Conservation (phyloP, 768 basidiomycete species). For the Cubamyces sp. region DNA sequence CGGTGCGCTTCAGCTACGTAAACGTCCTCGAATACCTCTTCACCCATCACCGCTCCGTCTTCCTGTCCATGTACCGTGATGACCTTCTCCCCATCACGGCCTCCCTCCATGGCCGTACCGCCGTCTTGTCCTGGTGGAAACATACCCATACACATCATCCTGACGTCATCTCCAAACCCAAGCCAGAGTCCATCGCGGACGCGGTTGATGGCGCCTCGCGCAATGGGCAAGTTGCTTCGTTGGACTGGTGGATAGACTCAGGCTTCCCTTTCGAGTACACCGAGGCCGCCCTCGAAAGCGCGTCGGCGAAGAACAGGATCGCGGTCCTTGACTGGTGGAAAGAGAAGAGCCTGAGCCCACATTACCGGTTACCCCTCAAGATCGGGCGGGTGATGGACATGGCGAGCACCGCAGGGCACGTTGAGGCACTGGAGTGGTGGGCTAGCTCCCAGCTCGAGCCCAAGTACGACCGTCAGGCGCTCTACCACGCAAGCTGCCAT, state of each 20-base stretch:
- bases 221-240: conserved; percentile 70
- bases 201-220: conserved; percentile 81
- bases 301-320: conserved; percentile 78
- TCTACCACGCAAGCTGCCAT: conserved; percentile 78
- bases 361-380: conserved; percentile 63
- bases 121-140: conserved; percentile 85
- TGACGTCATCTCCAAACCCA: conserved; percentile 59
- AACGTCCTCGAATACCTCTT: conserved; percentile 77
- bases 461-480: conserved; percentile 76
- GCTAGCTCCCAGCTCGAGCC: conserved; percentile 74
- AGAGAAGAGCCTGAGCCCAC: conserved; percentile 44
- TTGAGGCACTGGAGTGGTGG: conserved; percentile 86
- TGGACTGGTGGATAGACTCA: conserved; percentile 83
- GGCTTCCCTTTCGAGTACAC: conserved; percentile 73
- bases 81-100: conserved; percentile 80
- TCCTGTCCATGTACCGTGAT: conserved; percentile 64
- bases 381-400: conserved; percentile 86
- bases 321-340: conserved; percentile 86
- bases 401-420: conserved; percentile 79
- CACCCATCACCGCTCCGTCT: conserved; percentile 64
- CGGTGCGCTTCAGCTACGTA: conserved; percentile 76
- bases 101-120: conserved; percentile 70
- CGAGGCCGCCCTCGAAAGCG: conserved; percentile 78
- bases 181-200: conserved; percentile 58
- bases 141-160: conserved; percentile 63